Evolutionary conservation across 2,329 filamentous ascomycete species (phyloP).

Genomic region (Phyllosticta citriasiana): DNA sequence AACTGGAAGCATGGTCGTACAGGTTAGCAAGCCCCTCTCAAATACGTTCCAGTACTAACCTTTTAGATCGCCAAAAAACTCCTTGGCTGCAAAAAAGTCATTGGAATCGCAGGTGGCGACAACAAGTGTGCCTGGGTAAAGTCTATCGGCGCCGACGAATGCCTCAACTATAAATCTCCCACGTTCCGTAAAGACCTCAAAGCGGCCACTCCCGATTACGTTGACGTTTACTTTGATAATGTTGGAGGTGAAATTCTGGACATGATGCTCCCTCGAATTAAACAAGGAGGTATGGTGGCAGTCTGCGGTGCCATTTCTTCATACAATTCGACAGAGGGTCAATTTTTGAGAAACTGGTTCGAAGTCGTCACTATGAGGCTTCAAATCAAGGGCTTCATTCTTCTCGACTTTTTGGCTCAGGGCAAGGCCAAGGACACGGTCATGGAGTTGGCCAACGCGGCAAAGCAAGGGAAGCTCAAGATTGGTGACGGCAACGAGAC

Average conservation of each 20-base stretch:
- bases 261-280: constrained; percentile 34
- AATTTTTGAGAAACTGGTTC: constrained; percentile 32
- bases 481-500: constrained; percentile 38
- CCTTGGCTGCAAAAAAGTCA: constrained; percentile 37
- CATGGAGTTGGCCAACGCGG: constrained; percentile 2
- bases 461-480: constrained; percentile 37
- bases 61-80: constrained; percentile 44
- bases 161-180: constrained; percentile 44
- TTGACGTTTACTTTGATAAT: constrained; percentile 44
- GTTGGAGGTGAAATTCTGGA: constrained; percentile 41
- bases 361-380: constrained; percentile 33
- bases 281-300: constrained; percentile 31
- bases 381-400: constrained; percentile 50
- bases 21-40: constrained; percentile 40
- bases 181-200: constrained; percentile 38
- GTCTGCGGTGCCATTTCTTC: constrained; percentile 35
- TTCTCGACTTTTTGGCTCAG: constrained; percentile 47
- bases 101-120: constrained; percentile 44
- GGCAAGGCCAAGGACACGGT: constrained; percentile 7
- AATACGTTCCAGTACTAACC: background rate
- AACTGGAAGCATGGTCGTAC: constrained; percentile 65
- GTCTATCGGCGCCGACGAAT: constrained; percentile 42
- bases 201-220: constrained; percentile 39
- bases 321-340: constrained; percentile 28
- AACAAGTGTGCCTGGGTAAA: constrained; percentile 45